These are phyloP conservation scores for Jaenimonas drosophilae DNA, from an alignment of 208 protist species.

Conservation along the genomic window DNA sequence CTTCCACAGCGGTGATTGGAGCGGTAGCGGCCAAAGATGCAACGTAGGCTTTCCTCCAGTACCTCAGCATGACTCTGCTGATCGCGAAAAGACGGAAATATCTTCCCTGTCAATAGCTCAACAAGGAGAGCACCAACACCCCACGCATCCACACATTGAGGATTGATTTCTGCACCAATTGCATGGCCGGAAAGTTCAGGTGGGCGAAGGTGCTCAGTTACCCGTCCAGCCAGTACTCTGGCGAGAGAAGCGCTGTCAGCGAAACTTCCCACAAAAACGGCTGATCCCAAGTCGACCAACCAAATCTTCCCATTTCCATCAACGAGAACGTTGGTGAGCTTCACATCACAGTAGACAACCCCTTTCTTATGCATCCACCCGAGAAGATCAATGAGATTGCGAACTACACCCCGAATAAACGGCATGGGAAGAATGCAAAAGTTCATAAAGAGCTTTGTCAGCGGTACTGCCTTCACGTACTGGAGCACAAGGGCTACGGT, in stretches of 20 bases:
- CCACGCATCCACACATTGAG: no score
- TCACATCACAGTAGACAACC: slow-evolving; percentile 29
- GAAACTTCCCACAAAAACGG: background rate
- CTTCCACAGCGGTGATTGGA: no score
- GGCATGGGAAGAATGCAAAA: slow-evolving; percentile 14
- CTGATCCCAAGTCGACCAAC: slow-evolving; percentile 22
- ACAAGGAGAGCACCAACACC: no score
- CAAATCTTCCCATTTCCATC: slow-evolving; percentile 15
- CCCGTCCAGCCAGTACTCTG: slow-evolving; percentile 1
- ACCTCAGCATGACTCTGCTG: no score
- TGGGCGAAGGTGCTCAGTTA: slow-evolving; percentile 14
- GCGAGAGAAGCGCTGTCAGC: slow-evolving; percentile 1
- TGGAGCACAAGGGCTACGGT: no score
- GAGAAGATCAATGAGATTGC: slow-evolving; percentile 9
- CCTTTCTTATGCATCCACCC: slow-evolving; percentile 15
- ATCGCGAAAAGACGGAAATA: no score
- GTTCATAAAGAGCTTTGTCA: no score
- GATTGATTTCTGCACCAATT: no score
- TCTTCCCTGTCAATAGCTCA: no score
- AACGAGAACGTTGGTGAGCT: slow-evolving; percentile 28
- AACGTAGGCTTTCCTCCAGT: no score
- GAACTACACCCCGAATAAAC: slow-evolving; percentile 11
- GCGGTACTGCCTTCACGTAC: no score
- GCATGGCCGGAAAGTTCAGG: slow-evolving; percentile 22
- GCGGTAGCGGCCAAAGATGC: no score